Evolutionary conservation across 2,329 filamentous ascomycete species (phyloP), one percentile per base, ranked within the genome.

Genomic region (Aspergillus versicolor): DNA sequence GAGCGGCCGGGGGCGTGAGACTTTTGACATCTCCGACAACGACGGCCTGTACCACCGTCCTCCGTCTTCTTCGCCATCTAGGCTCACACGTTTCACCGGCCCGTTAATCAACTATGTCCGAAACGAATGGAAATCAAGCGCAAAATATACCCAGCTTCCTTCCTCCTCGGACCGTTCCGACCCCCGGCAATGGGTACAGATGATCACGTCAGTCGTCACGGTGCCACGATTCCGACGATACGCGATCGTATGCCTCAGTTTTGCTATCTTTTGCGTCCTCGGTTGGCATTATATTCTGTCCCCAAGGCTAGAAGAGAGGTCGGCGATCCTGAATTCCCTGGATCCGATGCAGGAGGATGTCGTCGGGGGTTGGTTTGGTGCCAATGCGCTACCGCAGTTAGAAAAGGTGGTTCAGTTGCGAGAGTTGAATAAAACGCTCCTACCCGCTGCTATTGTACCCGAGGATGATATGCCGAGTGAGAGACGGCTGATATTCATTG

Each of bases 401-500:
- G 74, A 77, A 46, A 77, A 77, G 58, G 73, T 86, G 65, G 73
- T 81, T 11, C 78, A 81, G 44, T 66, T 86, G 49, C 75, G 75
- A 63, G 75, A 75, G 13, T 64, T 87, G 61, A 78, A 84, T 62
- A 63, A 75, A 24, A 63, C 70, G 4, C 68, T 81, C 48, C 61
- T 84, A 12, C 82, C 82, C 11, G 68, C 71, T 30, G 55, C 63
- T 21, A 53, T 54, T 21, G 48, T 63, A 9, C 50, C 51, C 6
- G 48, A 58, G 22, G 12, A 38, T 11, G 62, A 46, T 1, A 17
- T 50, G 38, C 54, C 69, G 42, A 72, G 62, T 56, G 50, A 76
- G 21, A 84, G 82, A 53, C 81, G 92, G 17, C 77, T 99, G 22
- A 79, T 97, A 34, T 81, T 97, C 59, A 81, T 97, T 34, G 93